These are phyloP conservation scores for Candida easanensis DNA, from an alignment of 805 yeast species.

Conservation along the genomic window DNA sequence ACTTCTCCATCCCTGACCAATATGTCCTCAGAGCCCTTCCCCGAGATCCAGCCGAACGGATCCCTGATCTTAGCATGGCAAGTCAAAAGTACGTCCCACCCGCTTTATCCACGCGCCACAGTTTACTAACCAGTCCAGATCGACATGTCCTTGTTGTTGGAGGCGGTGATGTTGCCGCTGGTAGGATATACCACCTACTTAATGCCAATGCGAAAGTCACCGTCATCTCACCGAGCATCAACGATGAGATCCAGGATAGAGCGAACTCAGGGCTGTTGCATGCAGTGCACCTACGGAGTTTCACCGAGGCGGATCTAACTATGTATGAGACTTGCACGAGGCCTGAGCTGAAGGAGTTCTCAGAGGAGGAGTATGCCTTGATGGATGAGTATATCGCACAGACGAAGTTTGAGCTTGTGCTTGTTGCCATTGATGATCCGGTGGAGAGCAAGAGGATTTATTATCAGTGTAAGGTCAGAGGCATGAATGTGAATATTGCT, in stretches of 20 bases:
- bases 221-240: constrained; percentile 49
- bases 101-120: constrained; percentile 12
- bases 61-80: constrained; percentile 75
- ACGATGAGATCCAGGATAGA: constrained; percentile 34
- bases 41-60: constrained; percentile 37
- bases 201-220: constrained; percentile 71
- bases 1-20: no score
- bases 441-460: constrained; percentile 55
- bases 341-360: constrained; percentile 12
- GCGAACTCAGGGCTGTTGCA: constrained; percentile 40
- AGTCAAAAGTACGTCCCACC: constrained; percentile 44
- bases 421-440: constrained; percentile 76
- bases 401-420: constrained; percentile 55
- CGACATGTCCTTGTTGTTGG: constrained; percentile 72
- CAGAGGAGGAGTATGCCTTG: constrained; percentile 24
- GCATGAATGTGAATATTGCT: constrained; percentile 73
- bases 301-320: constrained; percentile 43
- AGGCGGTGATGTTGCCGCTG: constrained; percentile 73
- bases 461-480: constrained; percentile 39
- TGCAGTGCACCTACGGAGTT: constrained; percentile 42
- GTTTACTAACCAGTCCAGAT: constrained; percentile 25
- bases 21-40: neutral
- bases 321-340: constrained; percentile 40
- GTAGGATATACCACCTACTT: constrained; percentile 63
- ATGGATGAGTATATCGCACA: constrained; percentile 30